Evolutionary conservation across 257 asterid genomes (phyloP).

Genomic region (Apocynum venetum): DNA sequence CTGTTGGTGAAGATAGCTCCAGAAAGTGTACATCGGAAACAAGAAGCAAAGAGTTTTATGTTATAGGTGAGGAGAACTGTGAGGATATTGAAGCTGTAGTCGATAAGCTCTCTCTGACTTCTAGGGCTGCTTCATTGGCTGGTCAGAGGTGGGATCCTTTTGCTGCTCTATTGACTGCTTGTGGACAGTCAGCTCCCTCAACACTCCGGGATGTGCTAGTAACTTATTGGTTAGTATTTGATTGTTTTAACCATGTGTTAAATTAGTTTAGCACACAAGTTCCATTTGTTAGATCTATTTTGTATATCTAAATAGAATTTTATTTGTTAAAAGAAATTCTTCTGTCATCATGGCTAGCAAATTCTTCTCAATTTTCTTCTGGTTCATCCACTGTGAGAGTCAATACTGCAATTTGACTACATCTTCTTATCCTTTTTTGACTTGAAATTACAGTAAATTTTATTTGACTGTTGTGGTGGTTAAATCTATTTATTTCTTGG

Average conservation of each 20-base stretch:
- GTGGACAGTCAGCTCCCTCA: conserved; percentile 77
- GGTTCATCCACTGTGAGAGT: neutral
- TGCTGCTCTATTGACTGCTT: conserved; percentile 79
- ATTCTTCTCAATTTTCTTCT: neutral
- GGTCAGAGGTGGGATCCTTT: conserved; percentile 57
- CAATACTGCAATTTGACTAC: neutral
- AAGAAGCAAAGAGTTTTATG: conserved; percentile 10
- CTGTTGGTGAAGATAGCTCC: conserved; percentile 30
- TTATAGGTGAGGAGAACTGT: conserved; percentile 29
- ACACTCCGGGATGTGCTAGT: conserved; percentile 46
- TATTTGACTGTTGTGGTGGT: neutral
- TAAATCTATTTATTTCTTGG: neutral
- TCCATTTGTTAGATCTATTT: neutral
- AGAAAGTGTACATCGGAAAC: conserved; percentile 17
- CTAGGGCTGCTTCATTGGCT: conserved; percentile 49
- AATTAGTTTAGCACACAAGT: neutral
- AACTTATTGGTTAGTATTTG: conserved; percentile 61
- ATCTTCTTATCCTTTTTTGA: neutral
- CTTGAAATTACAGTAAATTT: neutral
- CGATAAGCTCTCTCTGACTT: conserved; percentile 62
- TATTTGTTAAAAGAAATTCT: neutral
- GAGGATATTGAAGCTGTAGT: conserved; percentile 63
- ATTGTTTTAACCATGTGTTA: conserved; percentile 8
- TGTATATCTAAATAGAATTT: neutral
- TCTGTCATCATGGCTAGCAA: neutral